These are phyloP conservation scores for Cinchona pubescens DNA, from an alignment of 257 asterid species.

Conservation along the genomic window DNA sequence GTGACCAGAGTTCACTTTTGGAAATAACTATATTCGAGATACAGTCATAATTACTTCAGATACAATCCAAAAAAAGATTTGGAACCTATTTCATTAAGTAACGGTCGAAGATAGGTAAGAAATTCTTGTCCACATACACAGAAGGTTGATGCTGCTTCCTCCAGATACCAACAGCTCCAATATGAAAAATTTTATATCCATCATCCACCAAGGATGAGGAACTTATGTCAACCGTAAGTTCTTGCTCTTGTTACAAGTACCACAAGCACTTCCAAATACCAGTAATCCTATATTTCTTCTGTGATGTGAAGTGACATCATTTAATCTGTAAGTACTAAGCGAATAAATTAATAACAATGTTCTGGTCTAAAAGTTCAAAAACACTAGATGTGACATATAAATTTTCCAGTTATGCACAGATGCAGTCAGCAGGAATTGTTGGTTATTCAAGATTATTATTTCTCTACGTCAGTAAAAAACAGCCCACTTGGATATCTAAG, in stretches of 20 bases:
- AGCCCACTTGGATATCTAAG: not conserved
- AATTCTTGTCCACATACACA: too few relatives aligned
- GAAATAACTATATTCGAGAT: not conserved
- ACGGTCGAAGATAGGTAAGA: not conserved
- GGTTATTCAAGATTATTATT: not conserved
- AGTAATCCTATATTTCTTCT: not conserved
- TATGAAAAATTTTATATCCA: too few relatives aligned
- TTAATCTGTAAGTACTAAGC: not conserved
- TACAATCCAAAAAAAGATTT: not conserved
- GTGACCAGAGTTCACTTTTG: not conserved
- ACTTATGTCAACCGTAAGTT: too few relatives aligned
- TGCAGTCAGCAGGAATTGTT: not conserved
- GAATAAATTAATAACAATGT: too few relatives aligned
- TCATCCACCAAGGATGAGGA: too few relatives aligned
- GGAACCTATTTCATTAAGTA: not conserved
- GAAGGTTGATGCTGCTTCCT: not conserved
- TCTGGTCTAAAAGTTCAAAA: not conserved
- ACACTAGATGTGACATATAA: not conserved
- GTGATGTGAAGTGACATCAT: not conserved
- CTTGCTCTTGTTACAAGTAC: not conserved
- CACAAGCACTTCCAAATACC: not conserved
- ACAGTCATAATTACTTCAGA: not conserved
- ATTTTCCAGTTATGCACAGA: not conserved
- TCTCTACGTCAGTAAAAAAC: too few relatives aligned
- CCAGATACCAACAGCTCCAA: too few relatives aligned